Evolutionary conservation across 2,329 filamentous ascomycete genomes (phyloP).

Genomic region (Ceratocystis ficicola): DNA sequence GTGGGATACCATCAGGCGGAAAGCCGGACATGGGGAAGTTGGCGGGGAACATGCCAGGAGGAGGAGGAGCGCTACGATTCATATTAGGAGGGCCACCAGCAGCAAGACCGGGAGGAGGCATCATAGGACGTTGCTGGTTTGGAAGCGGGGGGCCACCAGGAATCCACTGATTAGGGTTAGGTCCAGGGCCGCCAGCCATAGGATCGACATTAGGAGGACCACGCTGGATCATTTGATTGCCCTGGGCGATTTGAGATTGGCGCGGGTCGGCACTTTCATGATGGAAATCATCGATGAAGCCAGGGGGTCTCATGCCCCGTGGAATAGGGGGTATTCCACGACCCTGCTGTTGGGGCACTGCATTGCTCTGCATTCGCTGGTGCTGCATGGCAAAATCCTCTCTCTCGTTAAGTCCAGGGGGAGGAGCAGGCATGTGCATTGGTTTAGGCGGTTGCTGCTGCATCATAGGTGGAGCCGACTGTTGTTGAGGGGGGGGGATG

Average conservation of each 20-base stretch:
- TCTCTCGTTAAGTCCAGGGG: constrained; percentile 10
- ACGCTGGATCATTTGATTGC: constrained; percentile 54
- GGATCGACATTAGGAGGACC: constrained; percentile 50
- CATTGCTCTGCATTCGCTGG: constrained; percentile 27
- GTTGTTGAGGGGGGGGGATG: constrained; percentile 20
- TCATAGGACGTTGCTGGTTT: constrained; percentile 35
- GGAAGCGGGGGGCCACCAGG: constrained; percentile 31
- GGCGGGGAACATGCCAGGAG: constrained; percentile 50
- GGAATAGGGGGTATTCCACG: constrained; percentile 22
- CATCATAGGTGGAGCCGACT: constrained; percentile 21
- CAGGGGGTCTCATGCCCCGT: constrained; percentile 37
- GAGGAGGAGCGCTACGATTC: constrained; percentile 39
- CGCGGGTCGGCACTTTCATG: constrained; percentile 36
- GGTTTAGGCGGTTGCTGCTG: constrained; percentile 23
- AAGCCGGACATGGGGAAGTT: constrained; percentile 42
- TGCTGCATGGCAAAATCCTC: constrained; percentile 28
- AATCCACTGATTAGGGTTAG: constrained; percentile 38
- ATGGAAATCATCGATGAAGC: constrained; percentile 45
- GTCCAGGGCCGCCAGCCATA: constrained; percentile 33
- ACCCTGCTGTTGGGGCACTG: constrained; percentile 16
- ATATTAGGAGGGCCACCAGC: constrained; percentile 25
- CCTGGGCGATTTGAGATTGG: constrained; percentile 39
- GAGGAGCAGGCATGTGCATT: constrained; percentile 13
- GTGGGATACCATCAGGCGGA: constrained; percentile 22
- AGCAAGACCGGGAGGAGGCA: constrained; percentile 47